phyloP scores from a whole-genome alignment of 1,284 basidiomycete species.

The Cutaneotrichosporon mucoides region DNA sequence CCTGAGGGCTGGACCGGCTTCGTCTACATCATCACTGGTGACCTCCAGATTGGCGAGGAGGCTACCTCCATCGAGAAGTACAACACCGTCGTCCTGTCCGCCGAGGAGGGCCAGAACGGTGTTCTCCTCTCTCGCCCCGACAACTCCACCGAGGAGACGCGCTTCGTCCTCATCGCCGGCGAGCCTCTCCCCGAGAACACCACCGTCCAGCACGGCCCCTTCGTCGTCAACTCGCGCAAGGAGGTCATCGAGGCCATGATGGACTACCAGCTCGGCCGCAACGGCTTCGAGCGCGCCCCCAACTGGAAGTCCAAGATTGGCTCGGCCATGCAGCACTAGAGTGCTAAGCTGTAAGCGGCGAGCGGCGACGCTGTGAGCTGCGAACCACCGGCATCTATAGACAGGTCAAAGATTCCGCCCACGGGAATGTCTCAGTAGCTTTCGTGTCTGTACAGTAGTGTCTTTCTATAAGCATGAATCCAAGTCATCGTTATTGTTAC shows the following conservation, averaged over 20 bases:
- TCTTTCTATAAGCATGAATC: not conserved
- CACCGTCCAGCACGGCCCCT: conserved; percentile 60
- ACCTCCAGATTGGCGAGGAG: conserved; percentile 57
- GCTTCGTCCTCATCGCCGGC: conserved; percentile 75
- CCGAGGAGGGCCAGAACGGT: conserved; percentile 38
- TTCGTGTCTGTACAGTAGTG: not conserved
- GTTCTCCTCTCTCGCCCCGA: conserved; percentile 45
- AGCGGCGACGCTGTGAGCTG: too few species aligned
- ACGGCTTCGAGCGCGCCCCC: conserved; percentile 88
- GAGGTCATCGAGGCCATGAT: conserved; percentile 78
- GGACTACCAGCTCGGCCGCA: conserved; percentile 72
- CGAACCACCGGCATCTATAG: too few species aligned
- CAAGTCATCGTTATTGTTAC: too few species aligned
- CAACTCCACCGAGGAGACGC: conserved; percentile 59
- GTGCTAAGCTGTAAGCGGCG: not conserved
- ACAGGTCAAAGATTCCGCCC: not conserved
- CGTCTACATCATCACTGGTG: conserved; percentile 65
- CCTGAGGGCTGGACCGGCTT: conserved; percentile 81
- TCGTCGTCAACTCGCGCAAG: conserved; percentile 71
- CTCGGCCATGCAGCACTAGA: conserved; percentile 8
- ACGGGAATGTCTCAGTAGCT: not conserved
- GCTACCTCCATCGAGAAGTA: conserved; percentile 56
- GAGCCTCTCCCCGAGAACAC: conserved; percentile 80
- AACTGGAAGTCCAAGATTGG: conserved; percentile 84
- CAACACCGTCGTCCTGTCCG: conserved; percentile 64